Base-by-base conservation (phyloP, 495 filamentous ascomycete genomes). In the Tuber microsphaerosporum region DNA sequence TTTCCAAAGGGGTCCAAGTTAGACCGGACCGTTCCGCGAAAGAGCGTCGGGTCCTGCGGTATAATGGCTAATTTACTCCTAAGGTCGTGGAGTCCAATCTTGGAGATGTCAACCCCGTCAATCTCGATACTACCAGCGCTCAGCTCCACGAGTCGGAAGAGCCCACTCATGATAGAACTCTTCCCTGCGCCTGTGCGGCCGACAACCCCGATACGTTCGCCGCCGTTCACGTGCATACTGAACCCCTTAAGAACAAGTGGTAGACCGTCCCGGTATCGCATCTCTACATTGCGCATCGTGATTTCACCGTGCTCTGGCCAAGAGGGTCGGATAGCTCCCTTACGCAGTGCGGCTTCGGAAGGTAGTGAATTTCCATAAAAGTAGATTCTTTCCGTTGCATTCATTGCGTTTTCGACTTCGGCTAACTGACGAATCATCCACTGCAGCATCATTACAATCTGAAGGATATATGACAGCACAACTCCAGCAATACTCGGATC, bases 391-490 rank as follows among this genome's bases (percentile, higher is more conserved):
- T 99, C 94, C 5, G 94, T 94, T 1, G 95, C 89, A 80, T 97
- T 97, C 94, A 99, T 97, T 82, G 92, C 91, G 86, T 97, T 97
- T 83, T 99, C 95, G 34, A 97, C 92, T 83, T 98, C 95, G 46
- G 95, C 94, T 48, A 97, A 88, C 84, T 98, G 95, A 51, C 94
- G 89, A 31, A 98, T 92, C 3, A 93, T 94, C 84, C 97, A 97
- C 82, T 97, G 94, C 70, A 97, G 89, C 92, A 97, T 93, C 84
- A 95, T 92, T n/a, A 96, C 93, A 76, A 97, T 96, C 44, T 91
- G 88, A 2, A 98, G 87, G 78, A 98, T 97, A 82, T 97, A 97
- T 17, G 92, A 94, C 16, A 98, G 87, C 0, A 98, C 93, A 43
- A 98, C 84, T 31, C 95, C 94, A 72, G 88, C 91, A 74, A 93